These are phyloP conservation scores for Venturia pyrina DNA, from an alignment of 2,329 filamentous ascomycete species.

Conservation along the genomic window DNA sequence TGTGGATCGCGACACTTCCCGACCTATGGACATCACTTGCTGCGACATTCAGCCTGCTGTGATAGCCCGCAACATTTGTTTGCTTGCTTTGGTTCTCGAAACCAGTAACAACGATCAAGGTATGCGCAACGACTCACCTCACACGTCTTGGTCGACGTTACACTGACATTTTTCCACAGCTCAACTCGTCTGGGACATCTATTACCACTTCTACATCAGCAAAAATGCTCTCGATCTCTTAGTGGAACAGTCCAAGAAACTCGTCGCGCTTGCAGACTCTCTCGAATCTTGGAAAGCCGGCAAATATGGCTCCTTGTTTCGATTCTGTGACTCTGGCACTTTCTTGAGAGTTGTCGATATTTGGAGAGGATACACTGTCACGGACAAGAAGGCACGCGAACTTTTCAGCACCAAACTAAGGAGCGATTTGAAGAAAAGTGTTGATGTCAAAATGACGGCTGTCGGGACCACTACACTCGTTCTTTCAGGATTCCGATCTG, in stretches of 20 bases:
- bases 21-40: constrained; percentile 43
- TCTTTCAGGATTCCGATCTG: background rate
- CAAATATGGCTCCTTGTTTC: constrained; percentile 35
- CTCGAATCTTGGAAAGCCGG: constrained; percentile 36
- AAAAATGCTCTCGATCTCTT: constrained; percentile 28
- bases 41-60: constrained; percentile 41
- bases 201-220: constrained; percentile 44
- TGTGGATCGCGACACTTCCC: background rate
- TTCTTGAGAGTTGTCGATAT: constrained; percentile 31
- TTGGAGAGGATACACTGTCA: constrained; percentile 29
- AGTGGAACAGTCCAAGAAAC: constrained; percentile 32
- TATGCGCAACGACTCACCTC: background rate
- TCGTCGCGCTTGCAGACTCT: constrained; percentile 30
- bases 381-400: background rate
- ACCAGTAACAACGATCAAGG: background rate
- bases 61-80: constrained; percentile 12
- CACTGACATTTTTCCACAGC: background rate
- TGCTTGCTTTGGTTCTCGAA: background rate
- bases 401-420: background rate
- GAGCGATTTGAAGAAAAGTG: background rate
- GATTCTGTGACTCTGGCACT: constrained; percentile 41
- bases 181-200: constrained; percentile 42
- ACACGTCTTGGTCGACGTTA: background rate
- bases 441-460: background rate
- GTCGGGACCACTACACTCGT: background rate